Evolutionary conservation across 495 filamentous ascomycete genomes (phyloP), one percentile per base, ranked within the genome.

Genomic region (Penicillium samsonianum): DNA sequence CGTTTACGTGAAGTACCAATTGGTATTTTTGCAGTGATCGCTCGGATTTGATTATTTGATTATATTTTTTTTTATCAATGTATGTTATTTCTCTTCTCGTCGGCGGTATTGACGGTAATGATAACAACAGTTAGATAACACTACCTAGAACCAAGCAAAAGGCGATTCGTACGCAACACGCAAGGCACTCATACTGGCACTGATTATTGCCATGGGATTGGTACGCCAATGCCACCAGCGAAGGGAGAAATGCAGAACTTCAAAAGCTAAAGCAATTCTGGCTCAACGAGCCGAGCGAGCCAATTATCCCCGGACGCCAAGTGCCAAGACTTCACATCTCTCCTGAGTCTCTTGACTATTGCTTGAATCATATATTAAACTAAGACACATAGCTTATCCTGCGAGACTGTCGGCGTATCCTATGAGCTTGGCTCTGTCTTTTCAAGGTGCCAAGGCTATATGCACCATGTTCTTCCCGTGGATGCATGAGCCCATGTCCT

Each of bases 231-330:
- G 30, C 31, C 33, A 30, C 14, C 49, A 14, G 33, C 22, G 0
- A 40, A 17, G 40, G 41, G 28, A 45, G 43, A 48, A 41, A 4
- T 23, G 8, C 40, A 33, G 17, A 44, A 30, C 28, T 30, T 30
- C 28, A 1, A 19, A 55, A 46, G 14, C 14, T 22, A 26, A 28
- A 30, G n/a, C 25, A 50, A 50, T 22, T 47, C 43, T 26, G 55
- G 61, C 54, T 59, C 31, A 41, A 55, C 17, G 26, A 53, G 52
- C 61, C 58, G 61, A 61, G 50, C 43, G 47, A 55, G 16, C 40
- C 58, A 55, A 60, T 53, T 49, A 30, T 28, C 55, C 56, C 57
- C 40, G 28, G 48, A 59, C 58, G 64, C 64, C 61, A 65, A 67
- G 61, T 43, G 55, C 58, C 64, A 59, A 57, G 55, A 50, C 37